Evolutionary conservation across 345 rosid species (phyloP).

Genomic region (Populus tremula): DNA sequence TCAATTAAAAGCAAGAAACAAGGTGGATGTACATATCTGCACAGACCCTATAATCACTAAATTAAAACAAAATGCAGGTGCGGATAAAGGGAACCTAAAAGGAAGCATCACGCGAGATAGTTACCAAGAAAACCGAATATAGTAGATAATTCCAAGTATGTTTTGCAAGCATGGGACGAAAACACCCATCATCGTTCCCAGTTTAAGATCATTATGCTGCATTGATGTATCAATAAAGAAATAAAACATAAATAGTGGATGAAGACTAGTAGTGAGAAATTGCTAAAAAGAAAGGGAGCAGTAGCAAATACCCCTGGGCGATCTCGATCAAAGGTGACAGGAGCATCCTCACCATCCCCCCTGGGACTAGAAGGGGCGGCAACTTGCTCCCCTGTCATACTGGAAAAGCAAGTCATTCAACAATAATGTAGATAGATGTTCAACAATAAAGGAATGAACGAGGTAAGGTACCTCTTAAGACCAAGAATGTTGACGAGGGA

Average conservation of each 20-base stretch:
- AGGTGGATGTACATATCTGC: background rate
- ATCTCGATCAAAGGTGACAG: slow-evolving; percentile 56
- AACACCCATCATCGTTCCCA: slow-evolving; percentile 99
- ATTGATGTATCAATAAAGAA: slow-evolving; percentile 24
- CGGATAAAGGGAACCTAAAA: background rate
- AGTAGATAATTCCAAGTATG: slow-evolving; percentile 96
- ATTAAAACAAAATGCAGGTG: slow-evolving; percentile 6
- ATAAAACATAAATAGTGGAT: slow-evolving; percentile 19
- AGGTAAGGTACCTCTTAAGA: slow-evolving; percentile 61
- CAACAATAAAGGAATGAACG: background rate
- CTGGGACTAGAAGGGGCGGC: slow-evolving; percentile 85
- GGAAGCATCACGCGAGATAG: slow-evolving; percentile 5
- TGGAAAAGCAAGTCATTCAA: slow-evolving; percentile 24
- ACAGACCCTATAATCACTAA: background rate
- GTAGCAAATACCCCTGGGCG: slow-evolving; percentile 51
- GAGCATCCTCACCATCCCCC: slow-evolving; percentile 77
- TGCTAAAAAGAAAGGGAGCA: background rate
- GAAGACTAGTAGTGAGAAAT: background rate
- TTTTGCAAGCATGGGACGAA: slow-evolving; percentile 97
- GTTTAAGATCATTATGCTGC: slow-evolving; percentile 70
- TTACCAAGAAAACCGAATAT: slow-evolving; percentile 98
- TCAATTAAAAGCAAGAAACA: background rate
- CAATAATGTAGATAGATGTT: background rate
- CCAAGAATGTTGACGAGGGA: slow-evolving; percentile 99
- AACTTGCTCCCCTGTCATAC: slow-evolving; percentile 93